These are phyloP conservation scores for Naumovozyma castellii DNA, from an alignment of 805 yeast species.

Conservation along the genomic window DNA sequence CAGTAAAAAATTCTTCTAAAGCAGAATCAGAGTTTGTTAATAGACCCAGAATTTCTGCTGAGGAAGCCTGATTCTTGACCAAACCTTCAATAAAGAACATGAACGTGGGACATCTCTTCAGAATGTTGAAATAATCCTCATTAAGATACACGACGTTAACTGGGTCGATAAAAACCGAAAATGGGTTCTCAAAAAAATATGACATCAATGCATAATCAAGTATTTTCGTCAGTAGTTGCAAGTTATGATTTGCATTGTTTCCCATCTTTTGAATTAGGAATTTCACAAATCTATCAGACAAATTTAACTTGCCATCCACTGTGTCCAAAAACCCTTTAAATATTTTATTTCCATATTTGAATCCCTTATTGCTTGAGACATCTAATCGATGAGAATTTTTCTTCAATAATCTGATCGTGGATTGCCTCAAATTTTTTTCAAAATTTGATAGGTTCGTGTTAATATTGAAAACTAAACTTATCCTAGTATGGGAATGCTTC, in stretches of 20 bases:
- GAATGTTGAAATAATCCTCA: constrained; percentile 20
- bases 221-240: constrained; percentile 25
- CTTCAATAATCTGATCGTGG: constrained; percentile 24
- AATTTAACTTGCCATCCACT: constrained; percentile 28
- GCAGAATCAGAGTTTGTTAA: constrained; percentile 18
- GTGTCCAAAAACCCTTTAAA: constrained; percentile 28
- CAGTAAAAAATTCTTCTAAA: constrained; percentile 25
- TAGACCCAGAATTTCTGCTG: constrained; percentile 20
- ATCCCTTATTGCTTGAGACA: constrained; percentile 28
- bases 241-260: constrained; percentile 26
- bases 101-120: constrained; percentile 27
- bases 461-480: constrained; percentile 25
- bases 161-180: constrained; percentile 29
- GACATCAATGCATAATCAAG: constrained; percentile 29
- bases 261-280: constrained; percentile 27
- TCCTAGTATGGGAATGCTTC: constrained; percentile 18
- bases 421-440: constrained; percentile 26
- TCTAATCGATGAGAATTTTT: constrained; percentile 22
- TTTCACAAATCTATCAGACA: constrained; percentile 24
- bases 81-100: constrained; percentile 29
- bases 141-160: constrained; percentile 22
- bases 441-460: constrained; percentile 28
- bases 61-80: constrained; percentile 19
- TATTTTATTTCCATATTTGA: constrained; percentile 26
- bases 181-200: constrained; percentile 29